phyloP scores from a whole-genome alignment of 345 rosid genomes.

The Barbarea vulgaris region DNA sequence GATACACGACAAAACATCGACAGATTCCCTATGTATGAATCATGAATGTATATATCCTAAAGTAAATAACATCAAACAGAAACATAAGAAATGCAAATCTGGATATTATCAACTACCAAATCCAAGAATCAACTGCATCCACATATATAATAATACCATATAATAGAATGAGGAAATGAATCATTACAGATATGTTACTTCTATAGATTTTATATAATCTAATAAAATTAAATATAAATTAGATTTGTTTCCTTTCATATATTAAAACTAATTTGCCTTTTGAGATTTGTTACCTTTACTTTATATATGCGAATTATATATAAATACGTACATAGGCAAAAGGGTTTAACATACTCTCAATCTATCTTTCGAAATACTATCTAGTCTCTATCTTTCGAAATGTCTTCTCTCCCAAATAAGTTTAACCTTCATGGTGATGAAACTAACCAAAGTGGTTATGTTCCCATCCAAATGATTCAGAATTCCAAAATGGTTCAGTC shows the following conservation, averaged over 20 bases:
- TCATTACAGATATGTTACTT: background rate
- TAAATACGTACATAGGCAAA: background rate
- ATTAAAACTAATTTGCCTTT: background rate
- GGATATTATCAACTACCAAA: background rate
- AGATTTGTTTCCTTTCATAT: background rate
- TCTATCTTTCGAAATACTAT: background rate
- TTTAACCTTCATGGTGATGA: slow-evolving; percentile 1
- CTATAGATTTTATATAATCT: background rate
- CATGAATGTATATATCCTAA: background rate
- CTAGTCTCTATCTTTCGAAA: background rate
- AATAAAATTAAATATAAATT: background rate
- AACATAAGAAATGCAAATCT: background rate
- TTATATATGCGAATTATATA: background rate
- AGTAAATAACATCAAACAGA: background rate
- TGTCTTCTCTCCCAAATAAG: background rate
- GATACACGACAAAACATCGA: background rate
- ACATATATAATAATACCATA: background rate
- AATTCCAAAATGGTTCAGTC: slow-evolving; percentile 9
- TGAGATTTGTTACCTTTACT: background rate
- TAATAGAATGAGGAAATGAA: background rate
- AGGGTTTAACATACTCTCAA: background rate
- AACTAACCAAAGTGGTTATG: background rate
- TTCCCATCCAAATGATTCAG: slow-evolving; percentile 2
- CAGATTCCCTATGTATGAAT: background rate
- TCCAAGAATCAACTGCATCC: background rate